Evolutionary conservation across 225 moss, liverwort and hornwort species (phyloP).

Genomic region (Marchantia polymorpha): DNA sequence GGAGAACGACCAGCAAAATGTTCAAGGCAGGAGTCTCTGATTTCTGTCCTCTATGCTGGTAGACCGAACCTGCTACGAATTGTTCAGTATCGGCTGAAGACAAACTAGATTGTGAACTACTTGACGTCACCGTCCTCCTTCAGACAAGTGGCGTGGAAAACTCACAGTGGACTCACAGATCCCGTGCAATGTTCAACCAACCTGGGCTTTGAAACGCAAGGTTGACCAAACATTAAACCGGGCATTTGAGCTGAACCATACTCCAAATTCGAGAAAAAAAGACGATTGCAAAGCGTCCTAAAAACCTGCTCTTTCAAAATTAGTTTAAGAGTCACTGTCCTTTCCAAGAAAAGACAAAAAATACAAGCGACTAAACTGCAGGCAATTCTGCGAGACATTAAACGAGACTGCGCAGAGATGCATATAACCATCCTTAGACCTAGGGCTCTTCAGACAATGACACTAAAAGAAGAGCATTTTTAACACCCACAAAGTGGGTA

Average conservation of each 20-base stretch:
- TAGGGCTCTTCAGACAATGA: conserved; percentile 22
- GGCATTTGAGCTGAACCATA: no score
- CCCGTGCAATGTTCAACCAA: no score
- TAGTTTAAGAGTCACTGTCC: conserved; percentile 21
- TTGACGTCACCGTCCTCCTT: no score
- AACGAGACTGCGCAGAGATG: conserved; percentile 17
- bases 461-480: conserved; percentile 17
- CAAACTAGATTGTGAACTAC: no score
- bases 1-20: no score
- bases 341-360: conserved; percentile 23
- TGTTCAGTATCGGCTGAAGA: no score
- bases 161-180: no score
- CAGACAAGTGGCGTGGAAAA: no score
- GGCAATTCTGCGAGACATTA: conserved; percentile 13
- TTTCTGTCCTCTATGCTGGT: no score
- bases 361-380: conserved; percentile 25
- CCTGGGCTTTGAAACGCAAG: background rate
- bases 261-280: background rate
- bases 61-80: no score
- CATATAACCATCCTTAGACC: conserved; percentile 24
- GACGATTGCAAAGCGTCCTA: background rate
- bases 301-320: conserved; percentile 18
- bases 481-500: conserved; percentile 24
- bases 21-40: no score
- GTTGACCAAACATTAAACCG: no score